Conservation (phyloP, 257 asterid species). For the Cinchona pubescens region DNA sequence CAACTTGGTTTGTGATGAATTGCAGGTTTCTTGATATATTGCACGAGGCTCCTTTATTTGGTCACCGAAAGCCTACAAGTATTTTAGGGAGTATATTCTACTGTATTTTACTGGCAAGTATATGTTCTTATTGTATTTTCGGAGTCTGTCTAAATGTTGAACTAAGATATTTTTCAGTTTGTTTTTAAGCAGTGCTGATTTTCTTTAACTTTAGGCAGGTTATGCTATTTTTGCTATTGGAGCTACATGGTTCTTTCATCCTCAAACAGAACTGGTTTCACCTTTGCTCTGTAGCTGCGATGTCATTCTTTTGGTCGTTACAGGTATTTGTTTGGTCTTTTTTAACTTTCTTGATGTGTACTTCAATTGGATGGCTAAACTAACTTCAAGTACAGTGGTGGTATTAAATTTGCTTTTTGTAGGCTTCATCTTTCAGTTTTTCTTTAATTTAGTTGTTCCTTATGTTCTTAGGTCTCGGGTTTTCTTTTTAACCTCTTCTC, state of each 20-base stretch:
- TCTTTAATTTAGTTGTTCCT: background rate
- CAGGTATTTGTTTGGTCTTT: slow-evolving; percentile 48
- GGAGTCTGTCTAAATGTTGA: background rate
- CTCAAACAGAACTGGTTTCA: slow-evolving; percentile 46
- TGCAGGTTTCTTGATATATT: slow-evolving; percentile 84
- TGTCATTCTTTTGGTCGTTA: slow-evolving; percentile 65
- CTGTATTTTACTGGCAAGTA: slow-evolving; percentile 82
- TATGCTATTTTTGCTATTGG: slow-evolving; percentile 86
- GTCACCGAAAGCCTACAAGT: slow-evolving; percentile 84
- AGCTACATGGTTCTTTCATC: slow-evolving; percentile 66
- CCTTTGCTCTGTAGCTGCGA: slow-evolving; percentile 84
- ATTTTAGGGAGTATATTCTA: slow-evolving; percentile 72
- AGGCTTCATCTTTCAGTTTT: background rate
- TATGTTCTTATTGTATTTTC: slow-evolving; percentile 9
- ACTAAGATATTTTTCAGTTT: slow-evolving; percentile 2
- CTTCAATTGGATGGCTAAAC: background rate
- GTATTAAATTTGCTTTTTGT: background rate
- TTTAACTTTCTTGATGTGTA: slow-evolving; percentile 4
- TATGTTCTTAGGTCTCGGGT: background rate
- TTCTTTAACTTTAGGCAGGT: slow-evolving; percentile 76
- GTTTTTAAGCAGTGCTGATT: slow-evolving; percentile 33
- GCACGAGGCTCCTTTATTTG: slow-evolving; percentile 93
- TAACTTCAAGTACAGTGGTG: background rate
- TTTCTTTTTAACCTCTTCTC: background rate
- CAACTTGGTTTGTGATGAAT: slow-evolving; percentile 14